Evolutionary conservation across 192 early-diverging fungal species (phyloP).

Genomic region (Allomyces arbusculus): DNA sequence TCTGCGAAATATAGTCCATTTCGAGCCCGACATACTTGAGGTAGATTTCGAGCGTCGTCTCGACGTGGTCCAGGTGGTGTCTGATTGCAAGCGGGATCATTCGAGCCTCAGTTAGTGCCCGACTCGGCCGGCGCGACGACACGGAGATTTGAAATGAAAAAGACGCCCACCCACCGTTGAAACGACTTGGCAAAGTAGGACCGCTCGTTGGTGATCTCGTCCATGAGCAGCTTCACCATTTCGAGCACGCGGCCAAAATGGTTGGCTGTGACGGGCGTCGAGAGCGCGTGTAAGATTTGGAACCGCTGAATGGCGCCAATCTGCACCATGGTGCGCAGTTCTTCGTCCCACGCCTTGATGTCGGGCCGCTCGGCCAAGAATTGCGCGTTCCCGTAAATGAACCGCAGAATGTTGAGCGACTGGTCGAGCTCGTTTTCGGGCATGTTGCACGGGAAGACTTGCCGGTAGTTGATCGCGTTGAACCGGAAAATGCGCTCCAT

Average conservation of each 20-base stretch:
- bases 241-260: neutral
- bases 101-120: too few species aligned
- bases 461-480: neutral
- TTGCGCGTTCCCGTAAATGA: neutral
- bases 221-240: neutral
- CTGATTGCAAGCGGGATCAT: neutral
- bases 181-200: neutral
- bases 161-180: neutral
- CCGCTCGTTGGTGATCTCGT: neutral
- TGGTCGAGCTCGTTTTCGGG: neutral
- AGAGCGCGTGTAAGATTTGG: neutral
- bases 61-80: neutral
- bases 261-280: neutral
- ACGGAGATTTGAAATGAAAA: neutral
- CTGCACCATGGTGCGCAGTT: neutral
- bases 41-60: neutral
- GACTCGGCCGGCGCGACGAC: neutral
- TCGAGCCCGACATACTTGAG: neutral
- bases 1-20: neutral
- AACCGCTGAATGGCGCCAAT: neutral
- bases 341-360: neutral
- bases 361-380: neutral
- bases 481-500: neutral
- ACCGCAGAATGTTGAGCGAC: neutral
- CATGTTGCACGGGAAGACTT: neutral